Percentiles rank a stretch among this genome's conserved stretches.
Evolutionary conservation across 805 yeast genomes (phyloP).

Genomic region (Ogataea thermomethanolica): DNA sequence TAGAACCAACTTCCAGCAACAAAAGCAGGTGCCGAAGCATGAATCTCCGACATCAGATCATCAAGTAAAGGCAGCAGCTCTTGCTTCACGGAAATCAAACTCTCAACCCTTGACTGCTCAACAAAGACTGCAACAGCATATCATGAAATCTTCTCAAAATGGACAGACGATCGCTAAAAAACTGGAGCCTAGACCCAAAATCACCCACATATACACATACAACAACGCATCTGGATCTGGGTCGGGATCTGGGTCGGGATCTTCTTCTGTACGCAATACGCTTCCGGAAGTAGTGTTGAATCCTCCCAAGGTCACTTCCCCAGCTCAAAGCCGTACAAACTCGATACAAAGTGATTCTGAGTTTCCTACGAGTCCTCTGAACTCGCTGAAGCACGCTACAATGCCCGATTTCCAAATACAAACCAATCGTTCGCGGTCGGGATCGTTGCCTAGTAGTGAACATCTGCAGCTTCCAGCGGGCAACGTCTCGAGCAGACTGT

Average conservation of each 20-base stretch:
- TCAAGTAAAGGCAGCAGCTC: slow-evolving; percentile 26
- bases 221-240: neutral
- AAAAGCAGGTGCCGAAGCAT: slow-evolving; percentile 1
- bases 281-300: slow-evolving; percentile 9
- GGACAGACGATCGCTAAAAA: slow-evolving; percentile 32
- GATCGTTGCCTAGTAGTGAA: slow-evolving; percentile 21
- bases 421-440: slow-evolving; percentile 27
- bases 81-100: slow-evolving; percentile 16
- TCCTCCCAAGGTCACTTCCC: slow-evolving; percentile 1
- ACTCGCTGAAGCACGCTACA: slow-evolving; percentile 27
- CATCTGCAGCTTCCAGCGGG: slow-evolving; percentile 1
- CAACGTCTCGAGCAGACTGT: slow-evolving; percentile 9
- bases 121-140: slow-evolving; percentile 36
- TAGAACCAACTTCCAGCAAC: slow-evolving; percentile 10
- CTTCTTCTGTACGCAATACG: slow-evolving; percentile 1
- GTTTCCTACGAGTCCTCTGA: slow-evolving; percentile 30
- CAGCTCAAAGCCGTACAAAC: slow-evolving; percentile 20
- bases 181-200: slow-evolving; percentile 22
- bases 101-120: slow-evolving; percentile 30
- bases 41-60: slow-evolving; percentile 6
- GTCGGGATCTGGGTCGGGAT: too few species aligned
- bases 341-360: slow-evolving; percentile 23
- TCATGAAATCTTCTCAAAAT: slow-evolving; percentile 28
- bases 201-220: slow-evolving; percentile 12
- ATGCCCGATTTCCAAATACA: slow-evolving; percentile 17